Conservation (phyloP, 805 yeast genomes). For the Starmerella powellii region DNA sequence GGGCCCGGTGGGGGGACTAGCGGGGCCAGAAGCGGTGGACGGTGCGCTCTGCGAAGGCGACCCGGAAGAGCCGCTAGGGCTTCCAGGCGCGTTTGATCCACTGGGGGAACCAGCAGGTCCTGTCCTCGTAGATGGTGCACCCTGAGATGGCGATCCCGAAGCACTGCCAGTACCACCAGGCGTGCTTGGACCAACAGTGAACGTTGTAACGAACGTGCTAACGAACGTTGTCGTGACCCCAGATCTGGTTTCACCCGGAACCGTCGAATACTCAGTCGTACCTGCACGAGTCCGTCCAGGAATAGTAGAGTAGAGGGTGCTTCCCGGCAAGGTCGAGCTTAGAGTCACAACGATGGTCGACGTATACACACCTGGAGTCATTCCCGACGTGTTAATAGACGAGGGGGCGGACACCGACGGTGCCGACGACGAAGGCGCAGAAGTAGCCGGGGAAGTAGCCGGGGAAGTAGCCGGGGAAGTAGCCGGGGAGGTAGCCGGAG, state of each 20-base stretch:
- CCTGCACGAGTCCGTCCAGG: slow-evolving; percentile 19
- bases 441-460: not conserved
- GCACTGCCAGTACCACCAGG: too few species aligned
- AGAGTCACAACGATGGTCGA: slow-evolving; percentile 1
- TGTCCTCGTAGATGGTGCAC: not conserved
- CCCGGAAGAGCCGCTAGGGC: too few species aligned
- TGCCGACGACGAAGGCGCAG: too few species aligned
- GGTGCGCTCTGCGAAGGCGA: too few species aligned
- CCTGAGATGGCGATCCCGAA: not conserved
- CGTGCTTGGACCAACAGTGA: slow-evolving; percentile 9
- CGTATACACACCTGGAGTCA: slow-evolving; percentile 8
- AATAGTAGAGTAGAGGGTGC: slow-evolving; percentile 10
- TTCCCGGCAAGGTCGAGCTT: slow-evolving; percentile 1
- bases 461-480: not conserved
- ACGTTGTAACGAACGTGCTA: slow-evolving; percentile 5
- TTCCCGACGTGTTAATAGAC: slow-evolving; percentile 1
- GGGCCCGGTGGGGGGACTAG: too few species aligned
- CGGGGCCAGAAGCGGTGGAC: too few species aligned
- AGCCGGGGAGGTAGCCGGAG: too few species aligned
- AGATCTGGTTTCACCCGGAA: slow-evolving; percentile 1
- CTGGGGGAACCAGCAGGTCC: not conserved
- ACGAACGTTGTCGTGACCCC: not conserved
- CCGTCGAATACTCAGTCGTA: slow-evolving; percentile 6
- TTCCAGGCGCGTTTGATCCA: too few species aligned
- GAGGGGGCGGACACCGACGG: not conserved